Conservation (phyloP, 352 stramenopile genomes). For the Phytophthora sojae region DNA sequence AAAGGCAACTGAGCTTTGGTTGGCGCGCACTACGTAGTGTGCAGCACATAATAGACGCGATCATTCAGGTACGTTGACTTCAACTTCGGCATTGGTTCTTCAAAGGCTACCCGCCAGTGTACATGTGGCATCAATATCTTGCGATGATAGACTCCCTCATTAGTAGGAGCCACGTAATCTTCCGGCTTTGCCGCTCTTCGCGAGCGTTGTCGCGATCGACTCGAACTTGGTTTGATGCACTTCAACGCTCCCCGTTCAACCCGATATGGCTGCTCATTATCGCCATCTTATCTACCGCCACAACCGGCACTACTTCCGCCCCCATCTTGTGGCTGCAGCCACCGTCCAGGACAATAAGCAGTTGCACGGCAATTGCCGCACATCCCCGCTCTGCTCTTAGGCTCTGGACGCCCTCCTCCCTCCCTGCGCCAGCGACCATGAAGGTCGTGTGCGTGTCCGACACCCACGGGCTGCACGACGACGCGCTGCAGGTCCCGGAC, state of each 20-base stretch:
- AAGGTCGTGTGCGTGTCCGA: constrained; percentile 81
- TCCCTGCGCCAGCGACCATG: constrained; percentile 40
- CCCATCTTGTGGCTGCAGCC: too few species aligned
- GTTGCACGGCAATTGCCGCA: background rate
- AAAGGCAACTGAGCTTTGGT: constrained; percentile 1
- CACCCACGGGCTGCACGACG: constrained; percentile 74
- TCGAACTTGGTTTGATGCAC: too few species aligned
- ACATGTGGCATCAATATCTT: too few species aligned
- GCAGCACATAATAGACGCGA: background rate
- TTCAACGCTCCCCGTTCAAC: background rate
- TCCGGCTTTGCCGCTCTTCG: too few species aligned
- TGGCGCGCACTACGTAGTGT: background rate
- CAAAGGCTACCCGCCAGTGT: too few species aligned
- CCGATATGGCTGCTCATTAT: background rate
- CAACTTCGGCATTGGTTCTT: too few species aligned
- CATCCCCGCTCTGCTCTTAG: background rate
- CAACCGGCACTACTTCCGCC: background rate
- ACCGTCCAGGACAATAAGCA: background rate
- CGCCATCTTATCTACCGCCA: background rate
- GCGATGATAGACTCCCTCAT: too few species aligned
- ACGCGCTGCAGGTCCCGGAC: constrained; percentile 71
- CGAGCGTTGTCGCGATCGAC: too few species aligned
- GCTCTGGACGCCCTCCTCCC: background rate
- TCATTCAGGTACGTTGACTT: background rate
- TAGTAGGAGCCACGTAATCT: too few species aligned